Base-by-base conservation (phyloP, 2,329 filamentous ascomycete species). In the Exophiala sp. region DNA sequence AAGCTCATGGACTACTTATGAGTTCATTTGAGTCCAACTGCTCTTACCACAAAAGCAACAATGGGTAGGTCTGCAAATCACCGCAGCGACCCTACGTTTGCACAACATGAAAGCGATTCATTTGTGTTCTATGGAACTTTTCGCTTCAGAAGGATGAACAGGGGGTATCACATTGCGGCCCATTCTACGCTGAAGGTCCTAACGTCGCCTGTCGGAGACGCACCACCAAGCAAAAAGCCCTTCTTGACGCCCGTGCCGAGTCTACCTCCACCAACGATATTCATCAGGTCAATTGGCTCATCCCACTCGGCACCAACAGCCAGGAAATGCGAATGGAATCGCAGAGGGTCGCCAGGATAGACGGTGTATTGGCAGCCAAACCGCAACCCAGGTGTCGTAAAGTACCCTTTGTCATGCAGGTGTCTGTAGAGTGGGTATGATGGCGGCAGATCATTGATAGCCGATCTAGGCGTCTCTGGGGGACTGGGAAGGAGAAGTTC, bases 161-260 rank as follows among this genome's bases (percentile, higher is more conserved):
- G 4, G 24, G 24, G 24, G 24, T 21, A 44, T 81, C 80, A 96
- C 86, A 96, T 94, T 29, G 88, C 91, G 49, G 89, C 91, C 92
- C 91, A 96, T 73, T 96, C 91, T 49, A 96, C 81, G 63, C 88
- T 91, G 66, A 95, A 96, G 0, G 87, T 82, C 61, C 88, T 80
- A 18, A 92, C 71, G 32, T 58, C 62, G 49, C 52, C 64, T 50
- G 32, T 33, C 14, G 38, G 41, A 58, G 71, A 47, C 69, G 58
- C 20, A 66, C 89, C 91, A 5, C 91, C 92, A 53, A 99, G 80
- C 50, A 99, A 74, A 65, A 91, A 96, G 0, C 89, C 89, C 72
- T 99, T 99, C 78, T 99, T 99, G 16, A 97, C 94, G 46, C 89
- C 89, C 2, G 94, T 97, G 0, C 91, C 94, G 59, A 99, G 71